Base-by-base conservation (phyloP, 768 basidiomycete species). In the Sporobolomyces pararoseus region DNA sequence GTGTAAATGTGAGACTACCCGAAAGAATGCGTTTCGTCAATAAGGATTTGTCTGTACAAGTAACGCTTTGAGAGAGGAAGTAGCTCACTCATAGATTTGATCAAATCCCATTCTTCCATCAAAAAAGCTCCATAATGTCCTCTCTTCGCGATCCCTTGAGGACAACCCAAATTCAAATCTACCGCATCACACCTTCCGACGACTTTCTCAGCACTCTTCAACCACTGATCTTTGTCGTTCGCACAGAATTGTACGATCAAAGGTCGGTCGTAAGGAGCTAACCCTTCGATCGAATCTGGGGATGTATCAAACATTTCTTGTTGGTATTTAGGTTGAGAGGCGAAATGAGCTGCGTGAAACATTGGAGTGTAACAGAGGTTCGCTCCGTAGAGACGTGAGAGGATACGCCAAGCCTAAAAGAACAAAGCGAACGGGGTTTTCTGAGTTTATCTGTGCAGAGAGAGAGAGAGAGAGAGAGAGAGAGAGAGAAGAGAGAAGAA, bases 361-460 rank as follows among this genome's bases (percentile, higher is more conserved):
- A 99, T 99, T 23, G 96, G 96, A 0, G 94, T 93, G 78, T 96
- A 98, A n/a, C 86, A 84, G 27, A 97, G 84, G 86, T 91, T 86
- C 35, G 88, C 88, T 34, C 90, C 90, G 77, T 93, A 90, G 66
- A 86, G 82, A 66, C 93, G 83, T 10, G 89, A 89, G 31, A 97
- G 81, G 66, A 85, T 85, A 70, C 95, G 85, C 89, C 91, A 98
- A 9, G 95, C 89, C 94, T 97, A 76, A 3, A 39, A 47, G 39
- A 10, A 42, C 39, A n/a, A n/a, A n/a, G n/a, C n/a, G n/a, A n/a
- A n/a, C n/a, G n/a, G n/a, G n/a, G n/a, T n/a, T n/a, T n/a, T n/a
- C n/a, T n/a, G n/a, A n/a, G n/a, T n/a, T n/a, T n/a, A n/a, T n/a
- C n/a, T n/a, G n/a, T n/a, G n/a, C n/a, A n/a, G n/a, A n/a, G n/a